Evolutionary conservation across 2,329 filamentous ascomycete species (phyloP).

Genomic region (Aspergillus sp.): DNA sequence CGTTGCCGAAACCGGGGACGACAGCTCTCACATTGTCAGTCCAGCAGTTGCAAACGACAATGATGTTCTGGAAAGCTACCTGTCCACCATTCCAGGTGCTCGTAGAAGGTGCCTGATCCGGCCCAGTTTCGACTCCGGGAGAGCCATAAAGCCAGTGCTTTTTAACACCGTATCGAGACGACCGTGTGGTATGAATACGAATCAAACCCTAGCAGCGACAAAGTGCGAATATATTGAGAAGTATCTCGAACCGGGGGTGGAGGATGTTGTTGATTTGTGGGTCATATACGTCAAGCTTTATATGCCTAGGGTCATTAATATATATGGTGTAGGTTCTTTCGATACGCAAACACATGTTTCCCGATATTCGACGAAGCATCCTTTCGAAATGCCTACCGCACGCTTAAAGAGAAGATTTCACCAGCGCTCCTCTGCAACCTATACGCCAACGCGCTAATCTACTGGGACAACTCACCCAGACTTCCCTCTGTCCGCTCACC

Average conservation of each 20-base stretch:
- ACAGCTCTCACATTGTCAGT: constrained; percentile 48
- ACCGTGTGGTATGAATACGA: constrained; percentile 29
- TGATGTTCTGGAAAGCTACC: constrained; percentile 48
- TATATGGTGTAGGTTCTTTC: constrained; percentile 38
- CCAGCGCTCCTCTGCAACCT: constrained; percentile 47
- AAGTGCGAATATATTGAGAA: constrained; percentile 46
- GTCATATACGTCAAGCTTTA: too few relatives aligned
- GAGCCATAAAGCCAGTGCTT: constrained; percentile 29
- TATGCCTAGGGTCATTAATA: not conserved
- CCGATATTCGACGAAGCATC: constrained; percentile 48
- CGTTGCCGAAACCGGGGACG: constrained; percentile 16
- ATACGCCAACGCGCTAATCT: constrained; percentile 47
- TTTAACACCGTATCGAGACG: constrained; percentile 45
- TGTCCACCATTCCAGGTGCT: constrained; percentile 28
- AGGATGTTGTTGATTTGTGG: constrained; percentile 37
- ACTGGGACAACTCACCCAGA: constrained; percentile 41
- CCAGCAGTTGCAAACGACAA: constrained; percentile 48
- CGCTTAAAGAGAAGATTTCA: constrained; percentile 42
- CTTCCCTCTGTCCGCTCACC: constrained; percentile 36
- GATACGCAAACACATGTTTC: constrained; percentile 46
- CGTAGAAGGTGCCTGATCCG: constrained; percentile 15
- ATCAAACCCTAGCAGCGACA: constrained; percentile 24
- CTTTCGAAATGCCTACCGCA: constrained; percentile 38
- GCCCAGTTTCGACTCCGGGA: constrained; percentile 15
- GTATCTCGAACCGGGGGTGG: constrained; percentile 33